Conservation (phyloP, 1,139 yeast genomes). For the Ogataea hybrid region DNA sequence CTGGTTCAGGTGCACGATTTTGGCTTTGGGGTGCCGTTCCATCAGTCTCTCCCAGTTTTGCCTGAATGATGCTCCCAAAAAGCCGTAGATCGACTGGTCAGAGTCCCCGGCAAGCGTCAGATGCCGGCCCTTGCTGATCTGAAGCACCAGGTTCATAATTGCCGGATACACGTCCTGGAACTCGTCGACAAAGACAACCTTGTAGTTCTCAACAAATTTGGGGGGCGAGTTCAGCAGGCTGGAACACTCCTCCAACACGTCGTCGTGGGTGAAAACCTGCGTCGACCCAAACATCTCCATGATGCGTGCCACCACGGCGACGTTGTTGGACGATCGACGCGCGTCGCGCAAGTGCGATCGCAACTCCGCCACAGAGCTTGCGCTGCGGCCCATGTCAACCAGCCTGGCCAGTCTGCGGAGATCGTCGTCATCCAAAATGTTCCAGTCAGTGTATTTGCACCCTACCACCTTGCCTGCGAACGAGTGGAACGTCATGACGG, state of each 20-base stretch:
- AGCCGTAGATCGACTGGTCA: slow-evolving; percentile 68
- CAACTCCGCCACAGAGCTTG: slow-evolving; percentile 4
- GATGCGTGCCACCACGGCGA: slow-evolving; percentile 22
- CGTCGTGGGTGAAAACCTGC: slow-evolving; percentile 42
- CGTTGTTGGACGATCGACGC: slow-evolving; percentile 2
- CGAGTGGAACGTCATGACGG: slow-evolving; percentile 62
- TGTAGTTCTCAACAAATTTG: slow-evolving; percentile 25
- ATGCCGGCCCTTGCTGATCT: slow-evolving; percentile 43
- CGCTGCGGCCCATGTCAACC: neutral
- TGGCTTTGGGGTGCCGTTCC: slow-evolving; percentile 17
- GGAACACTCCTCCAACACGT: slow-evolving; percentile 36
- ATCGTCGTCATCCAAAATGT: slow-evolving; percentile 36
- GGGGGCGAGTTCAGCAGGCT: slow-evolving; percentile 20
- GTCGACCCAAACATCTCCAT: slow-evolving; percentile 33
- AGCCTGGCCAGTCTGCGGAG: slow-evolving; percentile 12
- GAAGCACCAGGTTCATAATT: slow-evolving; percentile 45
- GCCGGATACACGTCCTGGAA: slow-evolving; percentile 67
- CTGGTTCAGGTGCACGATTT: slow-evolving; percentile 39
- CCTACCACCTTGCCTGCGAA: slow-evolving; percentile 51
- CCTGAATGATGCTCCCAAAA: slow-evolving; percentile 43
- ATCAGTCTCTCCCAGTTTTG: slow-evolving; percentile 1
- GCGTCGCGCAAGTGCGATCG: neutral
- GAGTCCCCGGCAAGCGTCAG: slow-evolving; percentile 72
- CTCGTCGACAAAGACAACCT: slow-evolving; percentile 63
- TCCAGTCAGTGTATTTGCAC: slow-evolving; percentile 38